Base-by-base conservation (phyloP, 164 flowering plant species). In the Macadamia integrifolia region DNA sequence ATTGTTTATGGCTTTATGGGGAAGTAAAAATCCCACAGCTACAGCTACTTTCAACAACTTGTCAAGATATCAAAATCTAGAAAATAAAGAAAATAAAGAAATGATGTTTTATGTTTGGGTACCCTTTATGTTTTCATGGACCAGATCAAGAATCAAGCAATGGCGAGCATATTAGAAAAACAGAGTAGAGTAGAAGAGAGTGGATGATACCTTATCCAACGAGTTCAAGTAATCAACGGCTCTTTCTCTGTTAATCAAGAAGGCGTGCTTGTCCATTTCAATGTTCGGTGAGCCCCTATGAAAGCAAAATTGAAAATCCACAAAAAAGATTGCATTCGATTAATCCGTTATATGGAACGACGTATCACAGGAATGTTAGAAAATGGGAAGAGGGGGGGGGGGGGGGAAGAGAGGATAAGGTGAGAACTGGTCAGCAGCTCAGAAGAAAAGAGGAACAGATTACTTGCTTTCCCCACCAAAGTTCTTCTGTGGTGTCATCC, bases 401-500 rank as follows among this genome's bases (percentile, higher is more conserved):
- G 23, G 23, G 23, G 23, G 23, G 23, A n/a, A 29, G 60, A 31
- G 32, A 18, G 18, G 12, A 14, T 4, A 18, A 30, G 61, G 13
- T 31, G n/a, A 14, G 12, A 49, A 49, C 11, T 44, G 61, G 31
- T 13, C 49, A 35, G 40, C 3, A 35, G 40, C 40, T 35, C 40
- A 35, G 6, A 32, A 64, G 11, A 31, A 6, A 31, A 53, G 29
- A 53, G 43, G 12, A 18, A 11, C 9, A 17, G 11, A 46, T 11
- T 43, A 84, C 99, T 76, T 76, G 92, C 99, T 89, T 94, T 79
- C 99, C 99, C 99, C 99, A 94, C 99, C 99, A 94, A 70, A 94
- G 97, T 49, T 89, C 78, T 49, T 80, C 84, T 0, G 99, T 90
- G 18, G 88, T 81, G 13, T 85, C 97, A 73, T 94, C 99, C 77